phyloP scores from a whole-genome alignment of 2,329 filamentous ascomycete species.

The Aureobasidium sp. region DNA sequence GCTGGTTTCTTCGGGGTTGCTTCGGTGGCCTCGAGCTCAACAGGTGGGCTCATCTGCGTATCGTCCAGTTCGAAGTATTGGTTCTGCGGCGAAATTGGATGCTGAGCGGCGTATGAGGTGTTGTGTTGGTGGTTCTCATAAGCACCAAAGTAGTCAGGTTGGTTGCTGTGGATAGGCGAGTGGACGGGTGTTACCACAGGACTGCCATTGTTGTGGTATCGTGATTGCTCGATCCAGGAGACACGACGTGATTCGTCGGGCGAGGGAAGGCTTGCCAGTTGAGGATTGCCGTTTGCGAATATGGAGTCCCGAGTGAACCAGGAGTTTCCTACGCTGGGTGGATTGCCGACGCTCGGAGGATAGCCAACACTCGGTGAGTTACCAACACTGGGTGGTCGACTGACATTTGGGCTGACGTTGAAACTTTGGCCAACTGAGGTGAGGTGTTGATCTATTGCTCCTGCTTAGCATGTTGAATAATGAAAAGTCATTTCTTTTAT shows the following conservation, averaged over 20 bases:
- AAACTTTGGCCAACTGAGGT: neutral
- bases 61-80: neutral
- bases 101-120: neutral
- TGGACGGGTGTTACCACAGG: neutral
- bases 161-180: neutral
- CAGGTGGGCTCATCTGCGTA: slow-evolving; percentile 4
- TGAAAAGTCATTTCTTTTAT: too few relatives aligned
- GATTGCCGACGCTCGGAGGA: neutral
- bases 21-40: neutral
- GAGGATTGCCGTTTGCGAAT: neutral
- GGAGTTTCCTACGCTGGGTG: neutral
- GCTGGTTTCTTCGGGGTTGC: neutral
- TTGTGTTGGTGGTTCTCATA: neutral
- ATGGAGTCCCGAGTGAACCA: slow-evolving; percentile 5
- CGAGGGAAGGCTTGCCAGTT: neutral
- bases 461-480: neutral
- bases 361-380: neutral
- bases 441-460: neutral
- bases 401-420: neutral
- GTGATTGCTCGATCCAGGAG: neutral
- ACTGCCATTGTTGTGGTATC: neutral
- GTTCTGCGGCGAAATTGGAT: neutral
- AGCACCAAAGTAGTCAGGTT: neutral
- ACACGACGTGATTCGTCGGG: neutral
- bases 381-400: neutral